These are phyloP conservation scores for Salix exigua DNA, from an alignment of 345 rosid genomes.

Conservation along the genomic window DNA sequence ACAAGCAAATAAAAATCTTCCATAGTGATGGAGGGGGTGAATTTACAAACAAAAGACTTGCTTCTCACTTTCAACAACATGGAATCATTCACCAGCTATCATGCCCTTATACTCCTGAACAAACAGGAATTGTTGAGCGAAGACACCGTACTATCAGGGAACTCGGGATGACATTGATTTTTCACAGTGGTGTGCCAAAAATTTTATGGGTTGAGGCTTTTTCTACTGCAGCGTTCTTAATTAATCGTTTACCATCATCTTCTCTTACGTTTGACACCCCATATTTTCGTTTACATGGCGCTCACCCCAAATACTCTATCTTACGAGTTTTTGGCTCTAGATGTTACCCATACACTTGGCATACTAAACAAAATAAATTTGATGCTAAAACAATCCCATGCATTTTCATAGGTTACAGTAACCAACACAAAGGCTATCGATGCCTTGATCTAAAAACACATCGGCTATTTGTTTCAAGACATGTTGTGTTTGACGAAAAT, in stretches of 20 bases:
- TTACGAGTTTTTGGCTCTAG: background rate
- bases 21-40: background rate
- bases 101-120: background rate
- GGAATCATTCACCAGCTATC: background rate
- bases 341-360: conserved; percentile 2
- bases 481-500: conserved; percentile 1
- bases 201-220: conserved; percentile 6
- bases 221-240: background rate
- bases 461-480: background rate
- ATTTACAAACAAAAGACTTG: background rate
- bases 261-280: background rate
- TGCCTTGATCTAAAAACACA: background rate
- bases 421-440: background rate
- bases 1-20: conserved; percentile 10
- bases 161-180: conserved; percentile 10
- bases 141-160: background rate
- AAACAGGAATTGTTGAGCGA: conserved; percentile 6
- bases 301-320: background rate
- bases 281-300: background rate
- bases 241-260: background rate
- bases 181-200: background rate
- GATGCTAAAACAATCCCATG: background rate
- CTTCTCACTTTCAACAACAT: background rate
- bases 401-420: background rate
- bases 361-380: background rate